These are phyloP conservation scores for Mycena kentingensis DNA, from an alignment of 768 basidiomycete species.

Conservation along the genomic window DNA sequence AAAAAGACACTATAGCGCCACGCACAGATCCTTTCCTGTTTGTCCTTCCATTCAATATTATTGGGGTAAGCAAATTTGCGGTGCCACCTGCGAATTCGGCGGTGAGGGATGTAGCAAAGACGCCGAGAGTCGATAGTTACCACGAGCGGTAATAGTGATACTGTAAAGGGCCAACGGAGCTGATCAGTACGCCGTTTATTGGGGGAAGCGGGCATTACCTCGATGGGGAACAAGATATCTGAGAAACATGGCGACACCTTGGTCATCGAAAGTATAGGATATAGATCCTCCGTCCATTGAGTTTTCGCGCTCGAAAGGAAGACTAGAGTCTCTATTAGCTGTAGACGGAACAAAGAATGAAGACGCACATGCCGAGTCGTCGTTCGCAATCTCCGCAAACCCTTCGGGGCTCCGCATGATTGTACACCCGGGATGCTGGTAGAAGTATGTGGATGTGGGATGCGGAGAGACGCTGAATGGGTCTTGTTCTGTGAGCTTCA, in stretches of 20 bases:
- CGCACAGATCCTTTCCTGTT: constrained; percentile 4
- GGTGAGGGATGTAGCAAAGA: too few species aligned
- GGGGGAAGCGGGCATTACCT: constrained; percentile 5
- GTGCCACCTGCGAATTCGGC: too few species aligned
- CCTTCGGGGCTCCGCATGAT: constrained; percentile 1
- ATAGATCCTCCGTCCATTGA: constrained; percentile 10
- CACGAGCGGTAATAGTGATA: constrained; percentile 8
- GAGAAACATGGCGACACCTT: constrained; percentile 16
- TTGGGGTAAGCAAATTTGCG: constrained; percentile 3
- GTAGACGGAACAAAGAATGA: neutral
- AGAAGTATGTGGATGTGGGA: constrained; percentile 10
- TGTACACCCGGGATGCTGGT: constrained; percentile 2
- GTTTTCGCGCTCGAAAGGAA: constrained; percentile 11
- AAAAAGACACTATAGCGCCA: neutral
- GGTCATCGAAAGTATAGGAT: constrained; percentile 11
- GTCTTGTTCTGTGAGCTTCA: constrained; percentile 3
- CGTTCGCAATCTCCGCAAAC: constrained; percentile 13
- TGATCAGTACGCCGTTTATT: neutral
- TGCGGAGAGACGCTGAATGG: constrained; percentile 11
- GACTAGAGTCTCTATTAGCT: neutral
- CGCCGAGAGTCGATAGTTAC: too few species aligned
- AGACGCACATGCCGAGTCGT: constrained; percentile 10
- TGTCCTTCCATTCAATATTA: constrained; percentile 11
- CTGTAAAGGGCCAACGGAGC: neutral
- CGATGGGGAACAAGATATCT: constrained; percentile 16